Evolutionary conservation across 148 eudicot species (phyloP).

Genomic region (Silene latifolia): DNA sequence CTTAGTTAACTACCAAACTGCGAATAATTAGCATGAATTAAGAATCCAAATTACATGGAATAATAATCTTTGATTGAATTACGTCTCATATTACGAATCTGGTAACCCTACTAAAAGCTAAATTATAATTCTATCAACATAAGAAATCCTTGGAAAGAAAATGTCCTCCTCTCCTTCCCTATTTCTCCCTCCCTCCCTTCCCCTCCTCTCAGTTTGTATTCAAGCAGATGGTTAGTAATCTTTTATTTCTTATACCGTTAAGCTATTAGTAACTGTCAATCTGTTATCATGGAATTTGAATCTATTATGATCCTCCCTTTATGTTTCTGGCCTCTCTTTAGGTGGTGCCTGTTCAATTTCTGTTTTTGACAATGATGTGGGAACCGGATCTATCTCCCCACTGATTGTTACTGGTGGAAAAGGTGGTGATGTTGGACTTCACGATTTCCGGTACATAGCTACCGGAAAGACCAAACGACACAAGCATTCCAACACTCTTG

Average conservation of each 20-base stretch:
- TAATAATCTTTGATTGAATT: no score
- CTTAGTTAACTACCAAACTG: no score
- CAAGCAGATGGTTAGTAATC: not conserved
- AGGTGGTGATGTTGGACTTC: slow-evolving; percentile 96
- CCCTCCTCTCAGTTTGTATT: not conserved
- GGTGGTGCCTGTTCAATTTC: slow-evolving; percentile 92
- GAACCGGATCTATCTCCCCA: slow-evolving; percentile 93
- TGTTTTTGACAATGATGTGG: slow-evolving; percentile 89
- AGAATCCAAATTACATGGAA: no score
- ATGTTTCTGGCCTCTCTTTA: slow-evolving; percentile 23
- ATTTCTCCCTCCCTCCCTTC: not conserved
- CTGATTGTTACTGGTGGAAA: slow-evolving; percentile 93
- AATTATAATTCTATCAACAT: not conserved
- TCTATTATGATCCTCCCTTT: slow-evolving; percentile 1
- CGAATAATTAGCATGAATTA: no score
- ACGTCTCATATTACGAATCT: no score
- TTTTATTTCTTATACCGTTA: not conserved
- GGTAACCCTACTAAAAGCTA: not conserved
- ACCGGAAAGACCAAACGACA: slow-evolving; percentile 88
- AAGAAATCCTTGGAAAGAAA: not conserved
- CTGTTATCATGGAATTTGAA: not conserved
- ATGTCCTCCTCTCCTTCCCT: not conserved
- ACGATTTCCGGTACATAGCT: slow-evolving; percentile 97
- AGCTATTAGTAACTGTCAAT: not conserved
- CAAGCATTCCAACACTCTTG: slow-evolving; percentile 49